Base-by-base conservation (phyloP, 108 stramenopile genomes). In the Cyclotella distinguenda region DNA sequence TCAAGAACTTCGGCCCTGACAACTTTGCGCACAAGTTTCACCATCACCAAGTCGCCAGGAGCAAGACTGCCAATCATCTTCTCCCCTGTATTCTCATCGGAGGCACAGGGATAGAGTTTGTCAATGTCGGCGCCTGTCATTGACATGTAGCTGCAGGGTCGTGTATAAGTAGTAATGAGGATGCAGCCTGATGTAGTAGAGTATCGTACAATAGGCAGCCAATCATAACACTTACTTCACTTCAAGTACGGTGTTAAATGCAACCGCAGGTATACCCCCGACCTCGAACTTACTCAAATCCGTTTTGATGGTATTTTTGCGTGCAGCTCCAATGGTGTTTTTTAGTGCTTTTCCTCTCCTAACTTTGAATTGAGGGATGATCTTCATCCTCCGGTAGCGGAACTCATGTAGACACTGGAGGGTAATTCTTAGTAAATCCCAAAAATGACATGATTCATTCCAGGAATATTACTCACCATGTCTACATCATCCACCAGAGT, bases 401-500 rank as follows among this genome's bases (percentile, higher is more conserved):
- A 82, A 90, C 27, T 87, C 83, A 70, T 90, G 89, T 19, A 90
- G 66, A 43, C 78, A 69, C 72, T 73, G 30, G 10, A 45, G 28
- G 16, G 27, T 8, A 54, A 7, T 43, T 63, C 13, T n/a, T 23
- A 1, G 8, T 19, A 1, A 16, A 6, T 35, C 8, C 31, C n/a
- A 44, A 42, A 46, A 8, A 13, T 19, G 31, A 45, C n/a, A 45
- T 26, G 12, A 45, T 16, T 34, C 32, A 54, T n/a, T n/a, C n/a
- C n/a, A n/a, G n/a, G n/a, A n/a, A n/a, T n/a, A n/a, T n/a, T n/a
- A 55, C 70, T 25, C 21, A 71, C 71, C 34, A 64, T 36, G 23
- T 85, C 88, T 32, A 86, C 66, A 57, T 90, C 89, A 6, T 74
- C 68, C 7, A 87, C 81, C 35, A 87, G 58, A 40, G 65, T 61